Evolutionary conservation across 495 filamentous ascomycete genomes (phyloP).

Genomic region (Hypoxylon lienhwacheense): DNA sequence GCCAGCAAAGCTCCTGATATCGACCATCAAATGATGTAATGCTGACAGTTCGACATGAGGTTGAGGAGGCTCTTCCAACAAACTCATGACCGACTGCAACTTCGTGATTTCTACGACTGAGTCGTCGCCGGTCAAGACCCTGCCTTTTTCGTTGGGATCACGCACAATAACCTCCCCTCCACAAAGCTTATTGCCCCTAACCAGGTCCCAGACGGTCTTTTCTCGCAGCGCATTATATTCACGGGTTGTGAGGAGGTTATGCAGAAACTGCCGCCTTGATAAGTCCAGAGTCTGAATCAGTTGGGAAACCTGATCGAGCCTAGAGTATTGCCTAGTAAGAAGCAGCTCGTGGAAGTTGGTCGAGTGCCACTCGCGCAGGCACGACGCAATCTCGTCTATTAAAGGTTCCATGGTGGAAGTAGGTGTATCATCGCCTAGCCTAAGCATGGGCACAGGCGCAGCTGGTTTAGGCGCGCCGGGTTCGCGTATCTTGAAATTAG

Average conservation of each 20-base stretch:
- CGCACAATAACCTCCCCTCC: constrained; percentile 90
- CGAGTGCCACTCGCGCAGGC: constrained; percentile 95
- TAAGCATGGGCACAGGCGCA: constrained; percentile 94
- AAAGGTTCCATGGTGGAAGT: constrained; percentile 86
- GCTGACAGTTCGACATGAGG: constrained; percentile 66
- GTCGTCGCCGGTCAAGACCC: constrained; percentile 87
- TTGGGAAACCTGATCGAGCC: constrained; percentile 77
- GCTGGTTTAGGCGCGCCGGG: constrained; percentile 72
- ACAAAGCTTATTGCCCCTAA: constrained; percentile 89
- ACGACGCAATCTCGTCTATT: constrained; percentile 96
- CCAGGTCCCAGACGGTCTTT: constrained; percentile 91
- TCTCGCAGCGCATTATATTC: constrained; percentile 78
- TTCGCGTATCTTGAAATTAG: constrained; percentile 44
- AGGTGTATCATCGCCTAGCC: constrained; percentile 94
- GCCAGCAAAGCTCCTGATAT: constrained; percentile 77
- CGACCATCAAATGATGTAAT: constrained; percentile 82
- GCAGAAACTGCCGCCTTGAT: constrained; percentile 82
- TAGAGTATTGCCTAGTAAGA: constrained; percentile 74
- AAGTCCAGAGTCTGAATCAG: constrained; percentile 80
- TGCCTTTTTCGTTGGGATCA: constrained; percentile 78
- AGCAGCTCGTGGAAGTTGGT: constrained; percentile 95
- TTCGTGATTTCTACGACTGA: constrained; percentile 89
- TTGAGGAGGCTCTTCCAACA: constrained; percentile 77
- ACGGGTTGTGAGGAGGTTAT: constrained; percentile 84
- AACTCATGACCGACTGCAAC: constrained; percentile 92